A percentile compares a stretch with the other conserved stretches of the same genome.
These are phyloP conservation scores for Camelina sativa DNA, from an alignment of 345 rosid genomes.

Conservation along the genomic window DNA sequence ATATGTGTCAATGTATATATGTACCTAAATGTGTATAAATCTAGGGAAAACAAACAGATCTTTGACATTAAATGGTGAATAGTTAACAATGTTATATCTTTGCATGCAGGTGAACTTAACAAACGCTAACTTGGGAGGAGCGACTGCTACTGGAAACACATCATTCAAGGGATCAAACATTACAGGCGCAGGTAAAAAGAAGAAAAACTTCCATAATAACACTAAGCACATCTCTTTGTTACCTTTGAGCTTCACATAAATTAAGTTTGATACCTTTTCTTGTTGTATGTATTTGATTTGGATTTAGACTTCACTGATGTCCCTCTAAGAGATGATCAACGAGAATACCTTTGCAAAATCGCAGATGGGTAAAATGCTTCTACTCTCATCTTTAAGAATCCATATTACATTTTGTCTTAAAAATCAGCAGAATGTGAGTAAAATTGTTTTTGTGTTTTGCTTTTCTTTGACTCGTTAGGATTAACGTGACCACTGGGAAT, in stretches of 20 bases:
- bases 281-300: neutral
- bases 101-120: constrained; percentile 81
- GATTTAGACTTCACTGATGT: constrained; percentile 91
- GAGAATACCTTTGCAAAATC: constrained; percentile 78
- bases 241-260: constrained; percentile 2
- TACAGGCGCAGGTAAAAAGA: constrained; percentile 74
- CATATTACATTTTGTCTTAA: neutral
- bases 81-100: constrained; percentile 8
- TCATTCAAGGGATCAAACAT: constrained; percentile 91
- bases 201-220: neutral
- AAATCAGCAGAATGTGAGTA: neutral
- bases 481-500: constrained; percentile 78
- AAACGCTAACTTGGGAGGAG: constrained; percentile 96
- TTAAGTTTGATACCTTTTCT: neutral
- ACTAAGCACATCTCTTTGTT: constrained; percentile 12
- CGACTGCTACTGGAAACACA: constrained; percentile 87
- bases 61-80: constrained; percentile 14
- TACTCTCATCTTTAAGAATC: constrained; percentile 13
- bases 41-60: constrained; percentile 3
- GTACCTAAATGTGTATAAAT: constrained; percentile 5
- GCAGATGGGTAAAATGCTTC: constrained; percentile 71
- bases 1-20: neutral
- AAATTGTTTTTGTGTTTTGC: neutral
- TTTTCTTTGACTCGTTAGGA: constrained; percentile 47
- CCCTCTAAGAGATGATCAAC: constrained; percentile 88